phyloP scores from a whole-genome alignment of 768 basidiomycete genomes.

The Lyophyllum decastes region DNA sequence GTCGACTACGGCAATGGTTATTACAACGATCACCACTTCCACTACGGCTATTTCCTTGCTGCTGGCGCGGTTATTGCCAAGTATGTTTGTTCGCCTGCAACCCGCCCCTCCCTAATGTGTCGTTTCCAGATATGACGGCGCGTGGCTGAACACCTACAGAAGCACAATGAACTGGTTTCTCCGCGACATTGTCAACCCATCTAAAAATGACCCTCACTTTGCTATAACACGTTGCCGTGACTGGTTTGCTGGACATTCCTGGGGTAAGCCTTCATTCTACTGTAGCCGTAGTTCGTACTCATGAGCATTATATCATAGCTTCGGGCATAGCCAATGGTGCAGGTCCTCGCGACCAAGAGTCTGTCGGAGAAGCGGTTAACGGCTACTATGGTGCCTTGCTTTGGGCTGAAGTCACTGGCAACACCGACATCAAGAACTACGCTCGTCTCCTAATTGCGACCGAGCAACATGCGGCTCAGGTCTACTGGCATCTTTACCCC shows the following conservation, averaged over 20 bases:
- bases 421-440: slow-evolving; percentile 31
- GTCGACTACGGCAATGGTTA: slow-evolving; percentile 37
- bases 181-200: slow-evolving; percentile 36
- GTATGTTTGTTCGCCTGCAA: slow-evolving; percentile 12
- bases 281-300: background rate
- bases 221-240: slow-evolving; percentile 31
- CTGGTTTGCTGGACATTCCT: slow-evolving; percentile 39
- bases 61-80: slow-evolving; percentile 32
- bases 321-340: slow-evolving; percentile 36
- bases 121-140: slow-evolving; percentile 21
- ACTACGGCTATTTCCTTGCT: slow-evolving; percentile 34
- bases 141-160: slow-evolving; percentile 27
- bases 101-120: background rate
- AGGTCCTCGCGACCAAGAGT: slow-evolving; percentile 34
- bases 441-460: slow-evolving; percentile 33
- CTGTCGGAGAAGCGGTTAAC: slow-evolving; percentile 33
- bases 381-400: slow-evolving; percentile 36
- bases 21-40: slow-evolving; percentile 38
- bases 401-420: slow-evolving; percentile 31
- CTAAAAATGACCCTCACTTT: slow-evolving; percentile 30
- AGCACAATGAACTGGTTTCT: slow-evolving; percentile 28
- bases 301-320: slow-evolving; percentile 16
- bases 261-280: slow-evolving; percentile 23
- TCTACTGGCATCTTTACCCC: slow-evolving; percentile 39
- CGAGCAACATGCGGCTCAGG: slow-evolving; percentile 34